Evolutionary conservation across 2,329 filamentous ascomycete species (phyloP).

Genomic region (Trichoderma sp.): DNA sequence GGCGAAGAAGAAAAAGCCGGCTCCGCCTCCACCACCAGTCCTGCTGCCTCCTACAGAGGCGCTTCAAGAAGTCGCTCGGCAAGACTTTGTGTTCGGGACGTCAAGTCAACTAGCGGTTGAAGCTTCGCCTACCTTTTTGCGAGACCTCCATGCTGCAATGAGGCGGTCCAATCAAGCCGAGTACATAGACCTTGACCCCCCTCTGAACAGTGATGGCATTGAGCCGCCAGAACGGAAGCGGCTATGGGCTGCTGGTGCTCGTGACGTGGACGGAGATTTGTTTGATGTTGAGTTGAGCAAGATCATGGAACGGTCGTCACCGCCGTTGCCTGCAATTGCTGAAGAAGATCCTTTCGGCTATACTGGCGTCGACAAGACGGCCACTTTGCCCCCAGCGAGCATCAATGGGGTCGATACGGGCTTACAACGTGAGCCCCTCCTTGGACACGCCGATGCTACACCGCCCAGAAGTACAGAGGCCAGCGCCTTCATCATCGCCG

Average conservation of each 20-base stretch:
- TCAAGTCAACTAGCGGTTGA: conserved; percentile 79
- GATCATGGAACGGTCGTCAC: conserved; percentile 50
- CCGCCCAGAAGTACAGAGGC: conserved; percentile 20
- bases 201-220: conserved; percentile 44
- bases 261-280: conserved; percentile 66
- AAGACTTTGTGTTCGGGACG: conserved; percentile 83
- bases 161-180: conserved; percentile 56
- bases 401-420: background rate
- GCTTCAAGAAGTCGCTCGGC: conserved; percentile 63
- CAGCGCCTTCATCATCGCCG: conserved; percentile 15
- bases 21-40: conserved; percentile 48
- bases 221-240: conserved; percentile 43
- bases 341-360: conserved; percentile 47
- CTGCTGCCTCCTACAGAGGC: conserved; percentile 72
- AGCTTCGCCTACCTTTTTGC: conserved; percentile 67
- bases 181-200: conserved; percentile 45
- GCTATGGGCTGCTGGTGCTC: conserved; percentile 72
- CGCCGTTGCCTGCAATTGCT: conserved; percentile 30
- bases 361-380: conserved; percentile 25
- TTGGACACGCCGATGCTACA: conserved; percentile 35
- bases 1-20: conserved; percentile 50
- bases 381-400: background rate
- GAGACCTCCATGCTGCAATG: conserved; percentile 64
- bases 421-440: conserved; percentile 32
- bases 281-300: conserved; percentile 66